Evolutionary conservation across 768 basidiomycete species (phyloP), one percentile per base, ranked within the genome.

Genomic region (Tulasnella sp.): DNA sequence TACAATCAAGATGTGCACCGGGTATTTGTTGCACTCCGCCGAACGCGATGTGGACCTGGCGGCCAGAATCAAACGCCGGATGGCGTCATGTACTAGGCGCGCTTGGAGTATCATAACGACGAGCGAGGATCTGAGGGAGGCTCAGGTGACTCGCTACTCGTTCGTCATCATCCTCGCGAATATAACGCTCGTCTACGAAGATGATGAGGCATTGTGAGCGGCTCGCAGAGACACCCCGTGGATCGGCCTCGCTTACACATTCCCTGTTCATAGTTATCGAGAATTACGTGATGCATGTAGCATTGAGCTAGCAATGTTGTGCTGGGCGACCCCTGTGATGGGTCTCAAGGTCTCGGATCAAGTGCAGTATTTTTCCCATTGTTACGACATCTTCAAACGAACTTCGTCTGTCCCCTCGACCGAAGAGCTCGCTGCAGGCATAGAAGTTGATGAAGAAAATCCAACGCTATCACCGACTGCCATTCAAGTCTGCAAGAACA

Each of bases 231-330:
- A 8, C 6, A 34, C 16, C 31, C 14, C 34, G 34, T 2, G 5
- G 31, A 69, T 18, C 31, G 16, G 14, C 14, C 31, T 37, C 5
- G 31, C 34, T 37, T 18, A 69, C 16, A 31, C 8, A 31, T 28
- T 69, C 20, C 12, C 31, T 69, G 2, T 7, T 16, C 64, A 6
- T 37, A 69, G 64, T 7, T 69, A 69, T 69, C 46, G 46, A 16
- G 60, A 64, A 31, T 28, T 64, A 28, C n/a, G 60, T 7, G 64
- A 37, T 18, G 3, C 64, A 11, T 31, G 64, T 37, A 37, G 64
- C 64, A 69, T 37, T 34, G 64, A 69, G 64, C 64, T 69, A 2
- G 64, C 64, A 5, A 69, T 69, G 64, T 69, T 69, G 31, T 69
- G 64, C 64, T 69, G 64, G 64, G 64, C 64, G 34, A 69, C 64